phyloP scores from a whole-genome alignment of 495 filamentous ascomycete genomes.

The Penicillium steckii region DNA sequence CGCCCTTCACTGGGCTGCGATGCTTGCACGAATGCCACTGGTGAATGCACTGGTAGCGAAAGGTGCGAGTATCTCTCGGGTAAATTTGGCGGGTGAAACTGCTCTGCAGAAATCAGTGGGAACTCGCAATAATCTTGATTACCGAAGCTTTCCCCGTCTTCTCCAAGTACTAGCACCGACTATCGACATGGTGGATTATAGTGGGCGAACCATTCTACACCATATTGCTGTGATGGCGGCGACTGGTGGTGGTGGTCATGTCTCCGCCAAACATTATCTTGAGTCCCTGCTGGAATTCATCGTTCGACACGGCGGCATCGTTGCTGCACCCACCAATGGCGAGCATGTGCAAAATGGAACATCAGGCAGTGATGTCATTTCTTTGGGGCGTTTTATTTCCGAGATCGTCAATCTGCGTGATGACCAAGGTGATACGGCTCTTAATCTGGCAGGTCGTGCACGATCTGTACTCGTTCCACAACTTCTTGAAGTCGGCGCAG shows the following conservation, averaged over 20 bases:
- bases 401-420: constrained; percentile 95
- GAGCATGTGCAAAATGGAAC: constrained; percentile 29
- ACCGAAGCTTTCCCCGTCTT: constrained; percentile 76
- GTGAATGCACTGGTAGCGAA: constrained; percentile 74
- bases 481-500: constrained; percentile 87
- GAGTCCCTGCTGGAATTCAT: constrained; percentile 92
- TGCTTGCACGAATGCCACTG: constrained; percentile 79
- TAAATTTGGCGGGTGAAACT: constrained; percentile 86
- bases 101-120: constrained; percentile 84
- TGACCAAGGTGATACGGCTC: constrained; percentile 87
- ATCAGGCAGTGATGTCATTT: constrained; percentile 59
- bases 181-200: constrained; percentile 84
- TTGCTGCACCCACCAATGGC: constrained; percentile 39
- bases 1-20: constrained; percentile 96
- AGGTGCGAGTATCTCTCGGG: constrained; percentile 81
- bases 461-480: constrained; percentile 93
- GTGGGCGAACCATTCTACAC: constrained; percentile 88
- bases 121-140: constrained; percentile 88
- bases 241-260: constrained; percentile 77
- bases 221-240: constrained; percentile 95
- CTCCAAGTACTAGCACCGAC: constrained; percentile 86
- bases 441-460: constrained; percentile 89
- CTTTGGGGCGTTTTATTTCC: constrained; percentile 85
- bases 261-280: constrained; percentile 87
- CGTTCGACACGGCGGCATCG: constrained; percentile 72